These are phyloP conservation scores for Exobasidium rhododendri DNA, from an alignment of 1,284 basidiomycete species.

Conservation along the genomic window DNA sequence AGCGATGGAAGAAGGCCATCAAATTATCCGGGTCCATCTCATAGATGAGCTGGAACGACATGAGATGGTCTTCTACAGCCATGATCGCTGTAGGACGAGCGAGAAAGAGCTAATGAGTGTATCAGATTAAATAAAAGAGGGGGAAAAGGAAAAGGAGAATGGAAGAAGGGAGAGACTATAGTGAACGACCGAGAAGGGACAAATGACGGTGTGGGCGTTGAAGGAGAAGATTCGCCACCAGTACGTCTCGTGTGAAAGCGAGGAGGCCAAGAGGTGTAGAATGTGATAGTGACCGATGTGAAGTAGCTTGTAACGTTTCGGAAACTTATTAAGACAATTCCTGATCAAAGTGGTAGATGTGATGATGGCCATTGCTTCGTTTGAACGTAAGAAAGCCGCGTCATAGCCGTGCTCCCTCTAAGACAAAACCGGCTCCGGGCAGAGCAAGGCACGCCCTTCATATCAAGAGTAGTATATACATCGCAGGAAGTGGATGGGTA, in stretches of 20 bases:
- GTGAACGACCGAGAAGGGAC: too few species aligned
- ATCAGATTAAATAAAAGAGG: neutral
- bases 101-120: neutral
- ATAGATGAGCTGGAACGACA: neutral
- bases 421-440: too few species aligned
- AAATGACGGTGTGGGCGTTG: neutral
- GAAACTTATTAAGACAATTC: too few species aligned
- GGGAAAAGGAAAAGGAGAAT: neutral
- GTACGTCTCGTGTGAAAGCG: neutral
- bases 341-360: too few species aligned
- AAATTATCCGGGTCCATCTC: neutral
- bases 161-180: conserved; percentile 1
- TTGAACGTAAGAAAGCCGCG: too few species aligned
- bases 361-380: too few species aligned
- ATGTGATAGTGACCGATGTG: too few species aligned
- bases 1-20: neutral
- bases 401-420: too few species aligned
- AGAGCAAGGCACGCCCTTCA: too few species aligned
- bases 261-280: neutral
- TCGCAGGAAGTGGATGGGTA: too few species aligned
- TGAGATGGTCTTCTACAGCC: neutral
- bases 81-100: neutral
- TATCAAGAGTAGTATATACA: too few species aligned
- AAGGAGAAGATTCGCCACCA: neutral
- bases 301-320: too few species aligned